Conservation (phyloP, 257 asterid genomes). For the Galeopsis tetrahit region DNA sequence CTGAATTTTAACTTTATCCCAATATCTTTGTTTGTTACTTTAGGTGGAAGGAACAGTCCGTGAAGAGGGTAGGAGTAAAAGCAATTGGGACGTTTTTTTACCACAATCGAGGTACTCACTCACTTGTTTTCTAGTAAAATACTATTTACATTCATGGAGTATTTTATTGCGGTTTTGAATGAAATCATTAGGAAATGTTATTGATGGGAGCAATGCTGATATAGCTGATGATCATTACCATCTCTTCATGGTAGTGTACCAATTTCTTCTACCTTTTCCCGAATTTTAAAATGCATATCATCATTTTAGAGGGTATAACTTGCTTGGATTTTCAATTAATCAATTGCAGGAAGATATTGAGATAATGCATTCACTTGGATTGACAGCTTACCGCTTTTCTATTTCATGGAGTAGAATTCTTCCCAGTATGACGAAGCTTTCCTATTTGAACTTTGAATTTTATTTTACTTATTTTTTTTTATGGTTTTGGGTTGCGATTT, state of each 20-base stretch:
- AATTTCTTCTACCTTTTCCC: not conserved
- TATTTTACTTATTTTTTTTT: too few relatives aligned
- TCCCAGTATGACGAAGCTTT: constrained; percentile 55
- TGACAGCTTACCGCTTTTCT: constrained; percentile 71
- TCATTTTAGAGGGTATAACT: not conserved
- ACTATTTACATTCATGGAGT: too few relatives aligned
- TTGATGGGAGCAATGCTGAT: constrained; percentile 61
- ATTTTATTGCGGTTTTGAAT: not conserved
- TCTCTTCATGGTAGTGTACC: constrained; percentile 62
- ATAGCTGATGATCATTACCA: constrained; percentile 85
- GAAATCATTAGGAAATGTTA: constrained; percentile 48
- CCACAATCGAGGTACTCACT: constrained; percentile 50
- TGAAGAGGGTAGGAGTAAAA: constrained; percentile 70
- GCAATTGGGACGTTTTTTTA: constrained; percentile 83
- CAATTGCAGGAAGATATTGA: constrained; percentile 73
- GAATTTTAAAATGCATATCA: too few relatives aligned
- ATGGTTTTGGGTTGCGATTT: not conserved
- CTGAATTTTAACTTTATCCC: not conserved
- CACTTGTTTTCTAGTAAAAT: not conserved
- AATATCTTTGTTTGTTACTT: too few relatives aligned
- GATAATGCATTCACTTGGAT: constrained; percentile 64
- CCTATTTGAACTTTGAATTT: not conserved
- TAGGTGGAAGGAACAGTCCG: constrained; percentile 13
- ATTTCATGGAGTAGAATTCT: constrained; percentile 89
- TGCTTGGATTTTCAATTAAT: not conserved